Conservation (phyloP, 176 grass and related monocot genomes). For the Zoysia japonica region DNA sequence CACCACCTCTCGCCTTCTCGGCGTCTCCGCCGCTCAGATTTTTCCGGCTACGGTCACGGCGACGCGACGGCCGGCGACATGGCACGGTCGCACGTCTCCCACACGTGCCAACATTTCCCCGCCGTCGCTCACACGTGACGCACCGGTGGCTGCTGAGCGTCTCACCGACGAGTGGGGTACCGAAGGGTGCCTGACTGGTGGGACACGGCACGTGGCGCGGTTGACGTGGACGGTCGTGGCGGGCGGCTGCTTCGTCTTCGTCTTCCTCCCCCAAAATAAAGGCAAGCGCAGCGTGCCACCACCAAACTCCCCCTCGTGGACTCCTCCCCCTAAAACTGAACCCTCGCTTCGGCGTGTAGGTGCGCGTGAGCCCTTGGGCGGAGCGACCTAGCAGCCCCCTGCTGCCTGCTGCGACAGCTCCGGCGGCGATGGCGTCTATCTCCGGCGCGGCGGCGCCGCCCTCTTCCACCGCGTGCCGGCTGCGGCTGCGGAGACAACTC, state of each 20-base stretch:
- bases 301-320: conserved; percentile 39
- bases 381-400: background rate
- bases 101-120: conserved; percentile 4
- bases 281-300: conserved; percentile 39
- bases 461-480: conserved; percentile 38
- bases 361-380: conserved; percentile 20
- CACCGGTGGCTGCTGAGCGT: background rate
- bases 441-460: conserved; percentile 54
- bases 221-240: conserved; percentile 8
- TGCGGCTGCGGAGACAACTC: conserved; percentile 37
- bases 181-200: background rate
- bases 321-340: conserved; percentile 26
- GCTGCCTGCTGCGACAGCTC: background rate
- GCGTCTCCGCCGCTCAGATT: conserved; percentile 36
- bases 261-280: conserved; percentile 41
- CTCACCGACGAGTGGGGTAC: background rate
- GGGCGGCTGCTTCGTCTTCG: conserved; percentile 1
- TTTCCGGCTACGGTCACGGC: conserved; percentile 7
- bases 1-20: conserved; percentile 19
- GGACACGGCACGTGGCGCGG: background rate
- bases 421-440: conserved; percentile 57
- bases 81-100: background rate
- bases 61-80: conserved; percentile 11
- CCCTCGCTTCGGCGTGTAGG: background rate
- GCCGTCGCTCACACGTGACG: conserved; percentile 34